Base-by-base conservation (phyloP, 164 flowering plant genomes). In the Aristolochia contorta region DNA sequence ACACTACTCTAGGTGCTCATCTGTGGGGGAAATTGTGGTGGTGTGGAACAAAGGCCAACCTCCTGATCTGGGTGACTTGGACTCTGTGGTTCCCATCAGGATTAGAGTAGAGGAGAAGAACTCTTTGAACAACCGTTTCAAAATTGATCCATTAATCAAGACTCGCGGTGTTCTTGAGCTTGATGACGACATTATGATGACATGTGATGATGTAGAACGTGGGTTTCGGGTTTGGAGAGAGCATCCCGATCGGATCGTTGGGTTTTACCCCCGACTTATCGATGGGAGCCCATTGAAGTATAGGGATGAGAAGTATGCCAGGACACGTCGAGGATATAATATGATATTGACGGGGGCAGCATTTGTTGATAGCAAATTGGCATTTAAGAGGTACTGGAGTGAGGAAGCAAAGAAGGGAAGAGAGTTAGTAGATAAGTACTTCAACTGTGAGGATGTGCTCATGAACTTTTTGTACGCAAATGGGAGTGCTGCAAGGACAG, bases 111-210 rank as follows among this genome's bases (percentile, higher is more conserved):
- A 92, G 78, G 56, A 78, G 32, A 55, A 65, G 50, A 92, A 92
- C 72, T 92, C 98, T 12, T 71, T 92, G 56, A 92, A 92, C 70
- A 92, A 92, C 61, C 82, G 96, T 33, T 89, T 89, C 75, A 82
- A 74, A 62, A 33, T 69, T 24, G 98, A 92, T 37, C 82, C 89
- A 1, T 48, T 69, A 54, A 86, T 92, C 27, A 79, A 79, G 56
- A 92, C 85, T 18, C 68, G 84, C 21, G 93, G 90, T 13, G 88
- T 92, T 53, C 87, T 92, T 16, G 97, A 92, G 74, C 93, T 92
- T 46, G 98, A 92, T 56, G 98, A 89, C 68, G 98, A 92, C 59
- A 89, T 92, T 16, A 83, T 92, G 93, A 92, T 89, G 97, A 75
- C 80, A 5, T 92, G 98, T 57, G 85, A 84, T 56, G 93, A 92